Base-by-base conservation (phyloP, 495 filamentous ascomycete species). In the Aspergillus heteromorphus region DNA sequence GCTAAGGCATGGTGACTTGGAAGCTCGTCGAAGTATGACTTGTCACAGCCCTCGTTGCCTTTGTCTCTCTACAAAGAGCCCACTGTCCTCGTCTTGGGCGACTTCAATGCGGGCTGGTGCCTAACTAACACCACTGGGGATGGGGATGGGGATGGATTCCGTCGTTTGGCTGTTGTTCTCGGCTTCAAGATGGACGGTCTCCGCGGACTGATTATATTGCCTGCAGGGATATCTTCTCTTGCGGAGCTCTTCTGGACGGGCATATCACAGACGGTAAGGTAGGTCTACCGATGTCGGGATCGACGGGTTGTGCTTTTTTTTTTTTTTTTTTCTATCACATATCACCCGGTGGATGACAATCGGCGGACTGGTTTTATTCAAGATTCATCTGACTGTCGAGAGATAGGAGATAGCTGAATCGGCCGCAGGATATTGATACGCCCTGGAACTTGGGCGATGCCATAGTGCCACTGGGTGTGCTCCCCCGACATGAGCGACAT, bases 11-110 rank as follows among this genome's bases (percentile, higher is more conserved):
- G 42, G 23, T 25, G 42, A 45, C 42, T 25, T 45, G 42, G 42
- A 45, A 45, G 7, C 6, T 45, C 42, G 18, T 45, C 42, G 19
- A 45, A 45, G 7, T 45, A 45, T 45, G 42, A 45, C 42, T 45
- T 45, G 42, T 45, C 42, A 45, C 42, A 7, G 23, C 23, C 23
- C 23, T 27, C 19, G 40, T 43, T 23, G 20, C 40, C 17, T 19
- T 43, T 43, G 13, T 13, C 34, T n/a, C 34, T 38, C 34, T 38
- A 13, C 34, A n/a, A 38, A 4, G 9, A 10, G 13, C 31, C 31
- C 31, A 36, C 31, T 10, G 31, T n/a, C 8, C 13, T 2, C 31
- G 9, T 11, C n/a, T 38, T 14, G 34, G 34, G 8, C 34, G 11
- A n/a, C 34, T 13, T n/a, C 34, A 1, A n/a, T n/a, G 11, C 0